Percentiles rank a stretch among this genome's conserved stretches.
Evolutionary conservation across 83 land plant genomes (phyloP).

Genomic region (Picea abies): DNA sequence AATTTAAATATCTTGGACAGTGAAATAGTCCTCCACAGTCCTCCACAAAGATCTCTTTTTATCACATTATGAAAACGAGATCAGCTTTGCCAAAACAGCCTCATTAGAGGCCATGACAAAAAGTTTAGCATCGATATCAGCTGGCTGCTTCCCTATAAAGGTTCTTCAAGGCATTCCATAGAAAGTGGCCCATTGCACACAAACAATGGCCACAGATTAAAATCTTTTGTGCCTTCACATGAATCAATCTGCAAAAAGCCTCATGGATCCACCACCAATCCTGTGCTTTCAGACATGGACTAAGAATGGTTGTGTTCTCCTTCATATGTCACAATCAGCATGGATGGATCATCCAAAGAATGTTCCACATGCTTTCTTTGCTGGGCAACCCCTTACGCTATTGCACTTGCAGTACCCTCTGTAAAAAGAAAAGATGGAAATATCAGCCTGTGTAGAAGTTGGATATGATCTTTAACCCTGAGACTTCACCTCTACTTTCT

Average conservation of each 20-base stretch:
- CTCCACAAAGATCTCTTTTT: too few relatives aligned
- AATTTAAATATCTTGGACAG: too few relatives aligned
- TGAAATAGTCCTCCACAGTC: too few relatives aligned
- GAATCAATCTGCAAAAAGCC: too few relatives aligned
- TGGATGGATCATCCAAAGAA: conserved; percentile 75
- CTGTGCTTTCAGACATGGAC: not conserved
- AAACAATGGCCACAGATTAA: too few relatives aligned
- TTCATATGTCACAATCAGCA: conserved; percentile 87
- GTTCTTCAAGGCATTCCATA: not conserved
- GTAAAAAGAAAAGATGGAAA: too few relatives aligned
- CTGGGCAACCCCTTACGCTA: conserved; percentile 84
- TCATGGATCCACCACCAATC: too few relatives aligned
- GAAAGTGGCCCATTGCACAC: not conserved
- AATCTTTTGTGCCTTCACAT: too few relatives aligned
- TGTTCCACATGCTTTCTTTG: conserved; percentile 83
- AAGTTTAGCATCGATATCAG: not conserved
- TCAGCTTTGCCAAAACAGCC: not conserved
- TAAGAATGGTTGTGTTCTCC: conserved; percentile 70
- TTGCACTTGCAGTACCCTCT: conserved; percentile 88
- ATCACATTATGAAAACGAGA: too few relatives aligned
- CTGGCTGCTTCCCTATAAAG: not conserved
- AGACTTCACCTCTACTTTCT: too few relatives aligned
- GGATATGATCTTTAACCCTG: too few relatives aligned
- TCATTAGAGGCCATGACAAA: not conserved
- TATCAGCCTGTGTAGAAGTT: not conserved